phyloP scores from a whole-genome alignment of 2,329 filamentous ascomycete genomes.

The Ceratocystis albifundus region DNA sequence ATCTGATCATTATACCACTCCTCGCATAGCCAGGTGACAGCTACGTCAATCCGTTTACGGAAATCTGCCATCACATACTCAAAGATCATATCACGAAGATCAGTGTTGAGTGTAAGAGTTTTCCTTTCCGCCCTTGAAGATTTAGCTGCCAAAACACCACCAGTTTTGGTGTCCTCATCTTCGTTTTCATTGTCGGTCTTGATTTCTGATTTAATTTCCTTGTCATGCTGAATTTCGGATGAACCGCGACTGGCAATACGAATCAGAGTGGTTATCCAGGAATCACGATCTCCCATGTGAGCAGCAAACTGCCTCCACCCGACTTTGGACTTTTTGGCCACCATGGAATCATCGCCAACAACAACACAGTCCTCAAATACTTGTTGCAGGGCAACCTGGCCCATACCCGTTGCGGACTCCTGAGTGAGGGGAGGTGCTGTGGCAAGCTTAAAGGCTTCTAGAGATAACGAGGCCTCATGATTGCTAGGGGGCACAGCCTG shows the following conservation, averaged over 20 bases:
- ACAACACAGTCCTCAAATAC: slow-evolving; percentile 39
- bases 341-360: slow-evolving; percentile 54
- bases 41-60: slow-evolving; percentile 74
- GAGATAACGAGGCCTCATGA: slow-evolving; percentile 40
- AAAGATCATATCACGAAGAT: slow-evolving; percentile 70
- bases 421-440: slow-evolving; percentile 61
- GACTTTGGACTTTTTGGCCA: slow-evolving; percentile 48
- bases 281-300: slow-evolving; percentile 71
- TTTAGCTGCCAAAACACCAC: slow-evolving; percentile 14
- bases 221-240: slow-evolving; percentile 16
- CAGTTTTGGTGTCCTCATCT: slow-evolving; percentile 23
- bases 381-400: slow-evolving; percentile 23
- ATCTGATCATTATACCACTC: slow-evolving; percentile 86
- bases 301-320: slow-evolving; percentile 79
- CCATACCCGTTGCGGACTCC: slow-evolving; percentile 31
- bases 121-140: slow-evolving; percentile 9
- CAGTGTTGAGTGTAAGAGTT: slow-evolving; percentile 45
- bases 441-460: slow-evolving; percentile 70
- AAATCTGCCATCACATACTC: slow-evolving; percentile 87
- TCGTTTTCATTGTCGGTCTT: background rate
- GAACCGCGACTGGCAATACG: slow-evolving; percentile 48
- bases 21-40: slow-evolving; percentile 88
- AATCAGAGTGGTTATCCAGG: slow-evolving; percentile 81
- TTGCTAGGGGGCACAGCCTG: slow-evolving; percentile 30
- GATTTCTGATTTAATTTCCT: slow-evolving; percentile 26